Evolutionary conservation across 306 rosid species (phyloP).

Genomic region (Ammopiptanthus mongolicus): DNA sequence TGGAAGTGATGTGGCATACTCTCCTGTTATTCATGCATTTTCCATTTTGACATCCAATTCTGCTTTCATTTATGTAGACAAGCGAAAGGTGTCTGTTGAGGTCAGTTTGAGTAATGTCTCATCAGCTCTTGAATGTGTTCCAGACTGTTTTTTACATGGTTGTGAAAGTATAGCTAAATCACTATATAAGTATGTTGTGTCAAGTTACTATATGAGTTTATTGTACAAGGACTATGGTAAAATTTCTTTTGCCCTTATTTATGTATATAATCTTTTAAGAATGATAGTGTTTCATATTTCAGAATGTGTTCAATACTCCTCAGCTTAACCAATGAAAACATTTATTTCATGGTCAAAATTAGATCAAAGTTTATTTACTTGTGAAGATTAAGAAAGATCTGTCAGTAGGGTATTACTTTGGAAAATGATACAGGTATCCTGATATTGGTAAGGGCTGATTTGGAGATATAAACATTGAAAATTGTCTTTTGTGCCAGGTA

Average conservation of each 20-base stretch:
- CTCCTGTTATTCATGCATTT: conserved; percentile 91
- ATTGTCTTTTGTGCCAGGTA: conserved; percentile 50
- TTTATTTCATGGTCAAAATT: background rate
- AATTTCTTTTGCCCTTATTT: background rate
- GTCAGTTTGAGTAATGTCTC: conserved; percentile 45
- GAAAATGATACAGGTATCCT: background rate
- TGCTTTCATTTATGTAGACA: conserved; percentile 79
- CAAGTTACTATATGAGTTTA: background rate
- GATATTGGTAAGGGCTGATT: background rate
- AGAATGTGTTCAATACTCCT: background rate
- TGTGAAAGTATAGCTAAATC: background rate
- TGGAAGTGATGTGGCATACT: conserved; percentile 88
- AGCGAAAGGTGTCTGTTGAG: conserved; percentile 76
- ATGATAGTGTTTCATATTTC: background rate
- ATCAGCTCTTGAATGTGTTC: conserved; percentile 17
- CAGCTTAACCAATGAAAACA: conserved; percentile 3
- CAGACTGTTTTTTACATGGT: background rate
- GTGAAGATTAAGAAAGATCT: background rate
- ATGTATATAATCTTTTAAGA: background rate
- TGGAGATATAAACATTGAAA: background rate
- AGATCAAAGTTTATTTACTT: conserved; percentile 10
- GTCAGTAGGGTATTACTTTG: background rate
- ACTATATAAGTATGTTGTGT: background rate
- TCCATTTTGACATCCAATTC: conserved; percentile 65
- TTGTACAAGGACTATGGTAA: background rate